Percentiles rank a stretch among this genome's conserved stretches.
Conservation (phyloP, 345 rosid species). For the Excoecaria cochinchinensis region DNA sequence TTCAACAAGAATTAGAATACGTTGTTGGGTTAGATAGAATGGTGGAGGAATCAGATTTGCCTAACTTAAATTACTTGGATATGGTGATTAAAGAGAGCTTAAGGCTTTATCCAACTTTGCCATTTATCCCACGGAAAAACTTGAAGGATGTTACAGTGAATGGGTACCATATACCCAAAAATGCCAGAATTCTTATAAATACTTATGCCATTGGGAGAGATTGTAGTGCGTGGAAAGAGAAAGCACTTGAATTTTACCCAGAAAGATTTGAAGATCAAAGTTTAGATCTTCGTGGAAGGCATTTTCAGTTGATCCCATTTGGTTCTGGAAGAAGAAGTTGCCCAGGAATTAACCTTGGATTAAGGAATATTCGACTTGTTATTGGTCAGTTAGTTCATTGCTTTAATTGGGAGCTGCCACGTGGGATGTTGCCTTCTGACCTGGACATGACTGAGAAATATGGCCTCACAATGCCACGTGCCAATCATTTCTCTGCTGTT, state of each 20-base stretch:
- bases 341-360: constrained; percentile 4
- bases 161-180: constrained; percentile 23
- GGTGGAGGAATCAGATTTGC: constrained; percentile 25
- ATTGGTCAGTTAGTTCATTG: constrained; percentile 7
- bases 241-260: constrained; percentile 15
- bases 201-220: constrained; percentile 23
- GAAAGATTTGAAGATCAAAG: constrained; percentile 24
- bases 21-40: constrained; percentile 24
- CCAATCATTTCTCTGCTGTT: constrained; percentile 1
- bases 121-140: constrained; percentile 22
- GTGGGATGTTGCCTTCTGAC: not conserved
- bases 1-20: constrained; percentile 26
- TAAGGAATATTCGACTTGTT: not conserved
- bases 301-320: constrained; percentile 6
- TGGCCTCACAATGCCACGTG: constrained; percentile 8
- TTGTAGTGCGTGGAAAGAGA: constrained; percentile 19
- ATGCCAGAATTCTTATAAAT: constrained; percentile 24
- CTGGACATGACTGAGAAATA: constrained; percentile 15
- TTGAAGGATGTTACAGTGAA: constrained; percentile 14
- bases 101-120: constrained; percentile 22
- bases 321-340: constrained; percentile 11
- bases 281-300: constrained; percentile 1
- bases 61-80: constrained; percentile 23
- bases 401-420: constrained; percentile 8
- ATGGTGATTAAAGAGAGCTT: constrained; percentile 26